Conservation (phyloP, 2,329 filamentous ascomycete genomes). For the Stenocarpella maydis region DNA sequence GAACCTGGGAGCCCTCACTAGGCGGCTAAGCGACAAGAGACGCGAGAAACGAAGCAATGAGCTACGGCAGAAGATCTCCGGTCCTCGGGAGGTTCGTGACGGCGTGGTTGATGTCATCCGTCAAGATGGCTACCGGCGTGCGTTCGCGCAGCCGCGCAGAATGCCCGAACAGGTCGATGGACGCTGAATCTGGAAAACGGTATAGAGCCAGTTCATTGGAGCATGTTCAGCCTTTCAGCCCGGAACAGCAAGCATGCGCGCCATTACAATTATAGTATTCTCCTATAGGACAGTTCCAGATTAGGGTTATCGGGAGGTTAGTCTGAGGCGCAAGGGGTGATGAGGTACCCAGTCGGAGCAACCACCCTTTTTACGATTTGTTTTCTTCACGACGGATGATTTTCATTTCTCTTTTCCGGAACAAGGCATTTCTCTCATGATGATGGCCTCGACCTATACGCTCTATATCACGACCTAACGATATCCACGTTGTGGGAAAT, state of each 20-base stretch:
- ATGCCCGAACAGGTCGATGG: constrained; percentile 3
- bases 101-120: constrained; percentile 66
- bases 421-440: neutral
- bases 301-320: neutral
- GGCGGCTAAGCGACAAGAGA: constrained; percentile 64
- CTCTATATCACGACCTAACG: constrained; percentile 19
- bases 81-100: constrained; percentile 65
- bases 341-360: neutral
- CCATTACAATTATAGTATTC: neutral
- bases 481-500: constrained; percentile 3
- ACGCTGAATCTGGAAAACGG: neutral
- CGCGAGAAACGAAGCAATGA: constrained; percentile 67
- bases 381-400: constrained; percentile 25
- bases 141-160: constrained; percentile 39
- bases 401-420: neutral
- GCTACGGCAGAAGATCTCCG: constrained; percentile 67
- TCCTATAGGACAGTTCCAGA: neutral
- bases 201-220: neutral
- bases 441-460: neutral
- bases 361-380: constrained; percentile 7
- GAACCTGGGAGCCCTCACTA: constrained; percentile 52
- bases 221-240: neutral
- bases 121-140: constrained; percentile 50
- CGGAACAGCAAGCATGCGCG: neutral
- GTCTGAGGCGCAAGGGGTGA: neutral